Evolutionary conservation across 2,329 filamentous ascomycete species (phyloP).

Genomic region (Shiraia sp.): DNA sequence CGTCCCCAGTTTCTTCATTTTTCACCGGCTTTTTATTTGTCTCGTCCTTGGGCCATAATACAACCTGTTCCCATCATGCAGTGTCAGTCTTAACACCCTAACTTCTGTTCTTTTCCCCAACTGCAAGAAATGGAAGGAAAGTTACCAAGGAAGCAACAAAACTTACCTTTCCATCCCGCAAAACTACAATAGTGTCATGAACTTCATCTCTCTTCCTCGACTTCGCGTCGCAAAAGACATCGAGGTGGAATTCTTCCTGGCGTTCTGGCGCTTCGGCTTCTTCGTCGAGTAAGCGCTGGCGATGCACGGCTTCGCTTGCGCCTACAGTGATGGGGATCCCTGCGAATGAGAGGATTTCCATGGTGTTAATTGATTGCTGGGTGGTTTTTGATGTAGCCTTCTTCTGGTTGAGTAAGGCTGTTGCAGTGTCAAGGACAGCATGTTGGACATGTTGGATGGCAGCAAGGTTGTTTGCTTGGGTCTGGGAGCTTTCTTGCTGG

Average conservation of each 20-base stretch:
- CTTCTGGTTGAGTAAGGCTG: not conserved
- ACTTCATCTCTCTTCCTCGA: conserved; percentile 46
- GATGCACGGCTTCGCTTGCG: conserved; percentile 54
- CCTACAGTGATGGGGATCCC: conserved; percentile 54
- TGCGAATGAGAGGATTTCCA: conserved; percentile 42
- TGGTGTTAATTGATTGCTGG: too few species aligned
- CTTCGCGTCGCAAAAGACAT: conserved; percentile 49
- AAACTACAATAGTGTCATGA: conserved; percentile 48
- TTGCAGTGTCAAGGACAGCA: conserved; percentile 2
- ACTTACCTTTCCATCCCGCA: conserved; percentile 51
- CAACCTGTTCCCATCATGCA: conserved; percentile 24
- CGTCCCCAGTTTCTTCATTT: conserved; percentile 21
- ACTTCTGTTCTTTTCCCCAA: not conserved
- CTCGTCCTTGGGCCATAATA: conserved; percentile 43
- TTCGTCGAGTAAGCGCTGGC: conserved; percentile 53
- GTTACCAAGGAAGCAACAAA: not conserved
- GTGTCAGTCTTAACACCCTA: not conserved
- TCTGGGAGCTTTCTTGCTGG: conserved; percentile 8
- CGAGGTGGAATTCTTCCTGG: conserved; percentile 56
- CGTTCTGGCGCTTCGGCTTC: conserved; percentile 53
- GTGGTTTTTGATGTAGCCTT: too few species aligned
- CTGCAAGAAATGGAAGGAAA: not conserved
- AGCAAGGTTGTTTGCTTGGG: conserved; percentile 13
- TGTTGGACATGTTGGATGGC: conserved; percentile 6
- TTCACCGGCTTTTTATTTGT: conserved; percentile 31